These are phyloP conservation scores for Carnegiea gigantea DNA, from an alignment of 179 eudicot genomes.

Conservation along the genomic window DNA sequence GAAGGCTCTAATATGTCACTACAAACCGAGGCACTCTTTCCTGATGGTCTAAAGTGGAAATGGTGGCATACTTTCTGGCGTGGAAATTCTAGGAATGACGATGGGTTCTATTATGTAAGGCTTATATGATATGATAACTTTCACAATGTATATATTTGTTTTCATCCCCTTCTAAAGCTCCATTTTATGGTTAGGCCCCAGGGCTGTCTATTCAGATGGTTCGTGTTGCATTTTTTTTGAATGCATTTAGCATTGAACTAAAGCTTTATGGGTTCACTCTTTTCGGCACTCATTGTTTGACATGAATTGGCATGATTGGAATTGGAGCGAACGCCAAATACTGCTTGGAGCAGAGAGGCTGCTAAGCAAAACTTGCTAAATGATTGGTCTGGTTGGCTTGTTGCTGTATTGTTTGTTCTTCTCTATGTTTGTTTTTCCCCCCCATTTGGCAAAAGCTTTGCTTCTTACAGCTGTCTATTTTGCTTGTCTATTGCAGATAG, in stretches of 20 bases:
- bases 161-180: background rate
- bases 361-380: background rate
- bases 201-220: background rate
- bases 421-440: background rate
- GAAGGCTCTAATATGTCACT: background rate
- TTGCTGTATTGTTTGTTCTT: background rate
- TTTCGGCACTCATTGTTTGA: background rate
- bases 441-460: background rate
- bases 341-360: background rate
- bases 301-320: background rate
- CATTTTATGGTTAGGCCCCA: background rate
- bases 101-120: background rate
- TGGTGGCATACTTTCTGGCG: background rate
- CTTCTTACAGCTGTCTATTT: background rate
- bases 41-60: background rate
- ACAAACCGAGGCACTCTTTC: background rate
- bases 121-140: background rate
- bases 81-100: background rate
- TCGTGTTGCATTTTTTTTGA: background rate
- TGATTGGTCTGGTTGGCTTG: background rate
- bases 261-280: background rate
- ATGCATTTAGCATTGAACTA: background rate
- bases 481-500: slow-evolving; percentile 56
- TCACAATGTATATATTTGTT: background rate
- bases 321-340: background rate